Evolutionary conservation across 805 yeast genomes (phyloP).

Genomic region (Saccharomycopsis malanga): DNA sequence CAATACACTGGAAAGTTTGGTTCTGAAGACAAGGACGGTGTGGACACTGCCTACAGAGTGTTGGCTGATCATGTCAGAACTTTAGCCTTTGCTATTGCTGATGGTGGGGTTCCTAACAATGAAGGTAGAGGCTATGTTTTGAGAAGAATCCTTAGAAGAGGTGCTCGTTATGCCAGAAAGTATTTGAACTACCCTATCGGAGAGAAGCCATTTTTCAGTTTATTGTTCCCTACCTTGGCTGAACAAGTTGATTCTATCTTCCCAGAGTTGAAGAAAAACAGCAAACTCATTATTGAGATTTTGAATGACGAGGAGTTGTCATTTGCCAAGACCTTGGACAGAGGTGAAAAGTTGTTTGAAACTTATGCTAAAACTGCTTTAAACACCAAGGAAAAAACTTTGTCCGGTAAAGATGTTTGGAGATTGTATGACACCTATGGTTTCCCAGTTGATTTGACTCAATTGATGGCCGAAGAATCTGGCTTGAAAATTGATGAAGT

Average conservation of each 20-base stretch:
- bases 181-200: conserved; percentile 96
- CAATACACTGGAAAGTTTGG: conserved; percentile 91
- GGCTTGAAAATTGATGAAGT: conserved; percentile 87
- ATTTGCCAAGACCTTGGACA: conserved; percentile 89
- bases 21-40: conserved; percentile 84
- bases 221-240: conserved; percentile 85
- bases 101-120: conserved; percentile 98
- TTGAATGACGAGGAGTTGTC: conserved; percentile 94
- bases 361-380: conserved; percentile 82
- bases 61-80: conserved; percentile 98
- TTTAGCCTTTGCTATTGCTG: conserved; percentile 89
- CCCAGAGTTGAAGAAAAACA: conserved; percentile 70
- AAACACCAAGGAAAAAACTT: conserved; percentile 62
- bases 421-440: conserved; percentile 97
- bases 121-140: conserved; percentile 98
- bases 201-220: conserved; percentile 65
- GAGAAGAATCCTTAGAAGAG: conserved; percentile 96
- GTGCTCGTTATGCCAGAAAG: conserved; percentile 93
- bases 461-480: conserved; percentile 98
- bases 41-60: conserved; percentile 97
- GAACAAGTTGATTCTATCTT: conserved; percentile 80
- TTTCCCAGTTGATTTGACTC: conserved; percentile 96
- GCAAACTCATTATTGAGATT: conserved; percentile 75
- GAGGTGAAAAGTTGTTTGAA: conserved; percentile 96
- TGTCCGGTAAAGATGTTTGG: conserved; percentile 96